Evolutionary conservation across 1,139 yeast species (phyloP).

Genomic region (Geotrichum aggregatum): DNA sequence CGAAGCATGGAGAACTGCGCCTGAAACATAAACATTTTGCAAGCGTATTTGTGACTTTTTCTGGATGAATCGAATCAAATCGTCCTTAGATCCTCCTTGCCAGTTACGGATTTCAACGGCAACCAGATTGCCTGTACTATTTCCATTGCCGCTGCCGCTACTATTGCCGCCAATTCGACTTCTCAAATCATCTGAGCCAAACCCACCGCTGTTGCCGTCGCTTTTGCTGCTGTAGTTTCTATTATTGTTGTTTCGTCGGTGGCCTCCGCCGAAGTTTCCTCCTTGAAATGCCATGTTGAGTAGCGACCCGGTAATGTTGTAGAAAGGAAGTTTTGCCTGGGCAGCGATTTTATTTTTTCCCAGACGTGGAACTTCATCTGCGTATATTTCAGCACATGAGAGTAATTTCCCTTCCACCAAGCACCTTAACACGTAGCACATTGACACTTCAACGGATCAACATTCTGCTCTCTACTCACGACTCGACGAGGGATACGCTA

Average conservation of each 20-base stretch:
- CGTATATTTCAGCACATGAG: neutral
- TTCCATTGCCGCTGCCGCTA: slow-evolving; percentile 27
- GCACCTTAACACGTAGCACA: slow-evolving; percentile 13
- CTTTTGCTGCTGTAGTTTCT: slow-evolving; percentile 10
- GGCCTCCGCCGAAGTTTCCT: slow-evolving; percentile 21
- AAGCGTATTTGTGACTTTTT: slow-evolving; percentile 62
- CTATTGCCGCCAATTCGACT: slow-evolving; percentile 36
- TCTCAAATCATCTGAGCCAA: slow-evolving; percentile 21
- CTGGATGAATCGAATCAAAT: slow-evolving; percentile 62
- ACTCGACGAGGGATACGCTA: neutral
- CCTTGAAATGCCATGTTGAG: slow-evolving; percentile 24
- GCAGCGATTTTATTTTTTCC: neutral
- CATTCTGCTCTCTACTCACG: neutral
- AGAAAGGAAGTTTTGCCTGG: neutral
- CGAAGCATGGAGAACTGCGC: slow-evolving; percentile 50
- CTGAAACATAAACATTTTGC: slow-evolving; percentile 46
- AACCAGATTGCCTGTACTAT: slow-evolving; percentile 26
- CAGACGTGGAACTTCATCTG: neutral
- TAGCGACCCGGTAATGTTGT: neutral
- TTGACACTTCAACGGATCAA: neutral
- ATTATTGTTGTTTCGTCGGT: slow-evolving; percentile 5
- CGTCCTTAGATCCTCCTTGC: slow-evolving; percentile 66
- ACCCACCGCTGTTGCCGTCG: slow-evolving; percentile 11
- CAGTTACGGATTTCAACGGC: slow-evolving; percentile 69
- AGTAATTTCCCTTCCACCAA: neutral